Evolutionary conservation across 257 asterid genomes (phyloP), one percentile per base, ranked within the genome.

Genomic region (Plantago ovata): DNA sequence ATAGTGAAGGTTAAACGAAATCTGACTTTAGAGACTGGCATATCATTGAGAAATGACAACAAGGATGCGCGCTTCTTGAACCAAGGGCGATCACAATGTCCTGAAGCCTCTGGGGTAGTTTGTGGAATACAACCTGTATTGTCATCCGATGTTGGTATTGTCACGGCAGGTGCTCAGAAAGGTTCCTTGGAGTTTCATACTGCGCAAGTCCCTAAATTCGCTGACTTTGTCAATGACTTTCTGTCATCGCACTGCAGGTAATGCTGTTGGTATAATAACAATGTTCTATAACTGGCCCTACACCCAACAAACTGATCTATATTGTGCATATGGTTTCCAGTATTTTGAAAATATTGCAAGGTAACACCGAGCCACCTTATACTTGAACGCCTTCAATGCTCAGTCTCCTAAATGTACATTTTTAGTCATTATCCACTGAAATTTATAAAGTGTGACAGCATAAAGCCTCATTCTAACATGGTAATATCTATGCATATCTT

Each of bases 161-260:
- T 51, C 39, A 60, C 65, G 19, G 65, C 56, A 58, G 73, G 63
- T 54, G 51, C 40, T 67, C 71, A 13, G 52, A 74, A 74, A 66
- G 72, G 70, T 60, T 62, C 61, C 43, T 51, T 49, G 33, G 68
- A 60, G 63, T 61, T 61, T 12, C 57, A 40, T 49, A 68, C 43
- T 54, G 75, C 7, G 19, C 69, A 56, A 47, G 77, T 67, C 70
- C 53, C 86, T 9, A 79, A 80, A 58, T 81, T 81, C 38, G 75
- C 79, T 69, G 81, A 76, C 54, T 87, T 83, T 56, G 87, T 94
- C 13, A 58, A 71, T 56, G 77, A 69, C 50, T 79, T 92, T 58
- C 69, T 85, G 80, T 84, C 98, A 62, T 62, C 88, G 67, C 79
- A 82, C 69, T 92, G 88, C 81, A 74, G 98, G 98, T 92, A 82